A percentile compares a stretch with the other conserved stretches of the same genome.
phyloP scores from a whole-genome alignment of 129 eudicot species.

The Arctium minus region DNA sequence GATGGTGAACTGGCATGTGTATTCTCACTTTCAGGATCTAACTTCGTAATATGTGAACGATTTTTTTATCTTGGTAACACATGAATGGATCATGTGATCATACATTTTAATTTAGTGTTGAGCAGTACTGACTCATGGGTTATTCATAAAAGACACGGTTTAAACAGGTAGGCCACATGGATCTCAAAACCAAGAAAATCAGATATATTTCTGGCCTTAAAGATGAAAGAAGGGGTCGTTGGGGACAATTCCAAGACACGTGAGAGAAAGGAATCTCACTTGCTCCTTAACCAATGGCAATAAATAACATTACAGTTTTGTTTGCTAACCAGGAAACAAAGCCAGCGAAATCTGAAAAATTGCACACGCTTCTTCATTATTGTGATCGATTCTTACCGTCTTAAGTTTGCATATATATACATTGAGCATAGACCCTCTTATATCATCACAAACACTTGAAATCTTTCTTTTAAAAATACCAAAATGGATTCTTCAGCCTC shows the following conservation, averaged over 20 bases:
- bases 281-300: constrained; percentile 6
- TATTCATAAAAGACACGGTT: not conserved
- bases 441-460: constrained; percentile 13
- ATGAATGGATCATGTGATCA: not conserved
- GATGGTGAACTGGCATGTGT: not conserved
- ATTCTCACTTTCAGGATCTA: not conserved
- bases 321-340: constrained; percentile 4
- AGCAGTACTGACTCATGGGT: not conserved
- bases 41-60: not conserved
- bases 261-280: constrained; percentile 16
- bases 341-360: not conserved
- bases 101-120: not conserved
- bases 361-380: constrained; percentile 2
- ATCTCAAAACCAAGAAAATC: constrained; percentile 4
- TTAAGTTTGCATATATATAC: constrained; percentile 1
- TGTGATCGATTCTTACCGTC: not conserved
- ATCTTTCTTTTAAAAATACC: not conserved
- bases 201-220: constrained; percentile 2
- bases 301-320: constrained; percentile 8
- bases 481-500: constrained; percentile 26
- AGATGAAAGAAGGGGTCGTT: not conserved
- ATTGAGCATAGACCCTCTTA: not conserved
- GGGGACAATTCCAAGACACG: constrained; percentile 12
- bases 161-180: constrained; percentile 27
- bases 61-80: not conserved